Base-by-base conservation (phyloP, 805 yeast genomes). In the Wickerhamomyces tratensis region DNA sequence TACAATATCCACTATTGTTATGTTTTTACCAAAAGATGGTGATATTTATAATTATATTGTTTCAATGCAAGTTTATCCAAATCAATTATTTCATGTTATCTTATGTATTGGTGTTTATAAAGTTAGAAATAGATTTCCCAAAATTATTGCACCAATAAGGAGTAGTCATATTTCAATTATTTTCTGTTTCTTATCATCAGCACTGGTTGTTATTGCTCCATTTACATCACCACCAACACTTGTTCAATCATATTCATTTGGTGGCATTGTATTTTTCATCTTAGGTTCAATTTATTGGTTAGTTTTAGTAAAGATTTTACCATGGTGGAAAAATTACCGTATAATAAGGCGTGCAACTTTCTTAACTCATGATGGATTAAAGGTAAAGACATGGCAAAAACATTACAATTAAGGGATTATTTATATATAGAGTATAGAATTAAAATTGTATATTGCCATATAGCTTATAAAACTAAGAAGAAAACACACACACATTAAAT, bases 71-170 rank as follows among this genome's bases (percentile, higher is more conserved):
- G 67, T 70, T 9, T 69, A 68, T 43, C 72, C 71, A 11, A 67
- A 63, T 43, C 75, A 69, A 42, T 48, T 68, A 20, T 77, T 77
- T 45, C 62, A 73, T 20, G 71, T 71, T 0, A 55, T 78, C 11
- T 68, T 74, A 1, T 76, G 81, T 1, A 48, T 74, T 15, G 87
- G 86, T 0, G 54, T 80, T 1, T 69, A 78, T 36, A 62, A 79
- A 10, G 58, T 76, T 15, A 65, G 84, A 46, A 57, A 47, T 33
- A 63, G 75, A 41, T 64, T 71, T 39, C 76, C 77, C 0, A 67
- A 65, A 1, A 53, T 68, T 14, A 57, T 47, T 26, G 74, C 83
- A 0, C 69, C 75, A 2, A 74, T 77, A n/a, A 64, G 69, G 42
- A 69, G 82, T 0, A 61, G 71, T 4, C 49, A 62, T 7, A 8